Evolutionary conservation across 1,284 basidiomycete genomes (phyloP).

Genomic region (Boletus albobrunnescens): DNA sequence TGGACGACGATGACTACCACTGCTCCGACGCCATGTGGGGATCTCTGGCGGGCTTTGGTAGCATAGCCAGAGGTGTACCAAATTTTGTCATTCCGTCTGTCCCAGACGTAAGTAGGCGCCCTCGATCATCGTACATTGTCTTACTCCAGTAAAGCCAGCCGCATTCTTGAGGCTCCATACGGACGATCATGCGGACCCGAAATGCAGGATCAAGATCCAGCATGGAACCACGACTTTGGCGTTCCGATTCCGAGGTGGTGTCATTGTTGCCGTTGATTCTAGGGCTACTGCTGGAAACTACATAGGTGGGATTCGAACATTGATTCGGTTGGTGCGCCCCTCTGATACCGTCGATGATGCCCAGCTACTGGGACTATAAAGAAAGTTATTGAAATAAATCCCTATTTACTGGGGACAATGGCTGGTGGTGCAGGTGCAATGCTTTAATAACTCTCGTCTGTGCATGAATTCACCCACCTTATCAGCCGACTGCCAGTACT

Average conservation of each 20-base stretch:
- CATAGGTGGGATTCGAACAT: slow-evolving; percentile 61
- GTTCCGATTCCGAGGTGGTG: slow-evolving; percentile 94
- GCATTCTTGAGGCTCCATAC: slow-evolving; percentile 87
- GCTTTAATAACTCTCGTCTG: slow-evolving; percentile 2
- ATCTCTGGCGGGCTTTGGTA: slow-evolving; percentile 76
- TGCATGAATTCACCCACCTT: slow-evolving; percentile 5
- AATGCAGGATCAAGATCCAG: slow-evolving; percentile 95
- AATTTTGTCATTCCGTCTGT: slow-evolving; percentile 68
- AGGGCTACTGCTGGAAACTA: slow-evolving; percentile 97
- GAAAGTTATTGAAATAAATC: slow-evolving; percentile 99
- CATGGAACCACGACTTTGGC: slow-evolving; percentile 99
- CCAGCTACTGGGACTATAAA: slow-evolving; percentile 92
- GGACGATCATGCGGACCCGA: slow-evolving; percentile 89
- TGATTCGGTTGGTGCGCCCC: neutral
- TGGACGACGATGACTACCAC: slow-evolving; percentile 61
- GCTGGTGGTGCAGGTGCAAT: slow-evolving; percentile 91
- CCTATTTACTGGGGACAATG: slow-evolving; percentile 97
- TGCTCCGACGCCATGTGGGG: slow-evolving; percentile 72
- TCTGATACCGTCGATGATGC: slow-evolving; percentile 5
- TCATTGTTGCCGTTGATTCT: slow-evolving; percentile 97
- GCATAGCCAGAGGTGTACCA: slow-evolving; percentile 62
- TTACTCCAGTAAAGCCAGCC: slow-evolving; percentile 60
- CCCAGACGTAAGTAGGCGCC: slow-evolving; percentile 57
- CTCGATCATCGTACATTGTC: slow-evolving; percentile 1
- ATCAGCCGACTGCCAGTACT: slow-evolving; percentile 87